Evolutionary conservation across 2,329 filamentous ascomycete genomes (phyloP), one percentile per base, ranked within the genome.

Genomic region (Emericellopsis atlantica): DNA sequence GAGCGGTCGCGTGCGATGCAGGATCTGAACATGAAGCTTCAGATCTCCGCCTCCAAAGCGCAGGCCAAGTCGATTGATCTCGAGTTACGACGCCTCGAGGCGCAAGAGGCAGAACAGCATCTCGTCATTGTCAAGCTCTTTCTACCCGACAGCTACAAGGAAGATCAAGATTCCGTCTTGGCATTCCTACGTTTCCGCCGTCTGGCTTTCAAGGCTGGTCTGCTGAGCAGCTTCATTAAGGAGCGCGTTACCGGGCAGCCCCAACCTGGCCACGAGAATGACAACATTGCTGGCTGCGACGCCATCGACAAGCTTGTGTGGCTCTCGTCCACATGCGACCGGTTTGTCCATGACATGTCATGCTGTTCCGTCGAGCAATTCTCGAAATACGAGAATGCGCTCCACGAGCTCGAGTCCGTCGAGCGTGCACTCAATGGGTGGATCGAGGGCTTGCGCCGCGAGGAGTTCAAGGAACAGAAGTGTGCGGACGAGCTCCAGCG

Each of bases 41-140:
- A 95, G 54, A 76, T 84, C 42, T 93, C 88, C 11, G 88, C 88
- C 10, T 76, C 87, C 33, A 95, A 95, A 66, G 84, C 90, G 3
- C 90, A 95, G 58, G 81, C 86, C 53, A 96, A 95, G 66, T 88
- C 88, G 0, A 94, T 98, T 46, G 89, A 95, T 49, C 70, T 95
- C 24, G 89, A 96, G 57, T 67, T 96, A 43, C 77, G 83, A 40
- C 81, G 84, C 43, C 74, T 96, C 54, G 87, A 94, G 51, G 88
- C 89, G 0, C 82, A 93, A 51, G 87, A 96, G 64, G 85, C 88
- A 2, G 73, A 79, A 32, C 84, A 95, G 55, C 89, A 96, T 53
- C 72, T 98, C 23, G 76, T 81, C 15, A 95, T 98, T 50, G 75
- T 95, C 48, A 85, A 88, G 59, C 65, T 92, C 10, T 96, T 95